Conservation (phyloP, 306 rosid genomes). For the Pueraria montana region DNA sequence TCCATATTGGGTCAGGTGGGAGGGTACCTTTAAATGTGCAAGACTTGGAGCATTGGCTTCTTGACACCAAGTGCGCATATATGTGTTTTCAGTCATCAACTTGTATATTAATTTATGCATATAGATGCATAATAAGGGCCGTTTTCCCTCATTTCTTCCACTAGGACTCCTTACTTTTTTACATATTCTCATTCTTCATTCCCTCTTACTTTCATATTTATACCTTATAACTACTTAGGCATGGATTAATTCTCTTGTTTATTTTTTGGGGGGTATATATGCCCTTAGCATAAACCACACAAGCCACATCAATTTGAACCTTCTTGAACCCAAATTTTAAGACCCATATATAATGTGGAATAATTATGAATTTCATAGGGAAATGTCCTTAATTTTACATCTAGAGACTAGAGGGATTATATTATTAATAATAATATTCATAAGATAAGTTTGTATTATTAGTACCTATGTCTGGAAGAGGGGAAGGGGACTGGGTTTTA, state of each 20-base stretch:
- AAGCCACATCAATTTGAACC: conserved; percentile 51
- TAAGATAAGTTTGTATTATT: conserved; percentile 41
- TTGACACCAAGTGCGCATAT: conserved; percentile 65
- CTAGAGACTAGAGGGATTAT: conserved; percentile 20
- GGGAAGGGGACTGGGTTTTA: neutral
- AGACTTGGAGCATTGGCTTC: conserved; percentile 54
- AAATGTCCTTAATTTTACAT: conserved; percentile 54
- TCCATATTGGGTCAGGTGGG: conserved; percentile 66
- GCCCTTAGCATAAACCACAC: conserved; percentile 42
- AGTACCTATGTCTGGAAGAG: conserved; percentile 39
- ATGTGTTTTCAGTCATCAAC: conserved; percentile 52
- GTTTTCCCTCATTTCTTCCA: conserved; percentile 47
- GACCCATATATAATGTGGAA: conserved; percentile 43
- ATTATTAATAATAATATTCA: conserved; percentile 52
- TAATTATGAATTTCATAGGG: conserved; percentile 44
- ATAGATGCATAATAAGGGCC: conserved; percentile 47
- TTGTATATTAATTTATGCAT: conserved; percentile 43
- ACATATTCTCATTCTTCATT: conserved; percentile 51
- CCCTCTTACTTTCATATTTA: conserved; percentile 46
- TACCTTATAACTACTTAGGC: conserved; percentile 40
- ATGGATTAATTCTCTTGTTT: conserved; percentile 49
- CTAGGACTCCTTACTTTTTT: conserved; percentile 42
- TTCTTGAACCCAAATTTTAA: conserved; percentile 39
- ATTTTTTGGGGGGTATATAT: conserved; percentile 40
- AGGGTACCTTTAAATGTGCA: conserved; percentile 59